Evolutionary conservation across 2,329 filamentous ascomycete genomes (phyloP), one percentile per base, ranked within the genome.

Genomic region (Fusarium sp.): DNA sequence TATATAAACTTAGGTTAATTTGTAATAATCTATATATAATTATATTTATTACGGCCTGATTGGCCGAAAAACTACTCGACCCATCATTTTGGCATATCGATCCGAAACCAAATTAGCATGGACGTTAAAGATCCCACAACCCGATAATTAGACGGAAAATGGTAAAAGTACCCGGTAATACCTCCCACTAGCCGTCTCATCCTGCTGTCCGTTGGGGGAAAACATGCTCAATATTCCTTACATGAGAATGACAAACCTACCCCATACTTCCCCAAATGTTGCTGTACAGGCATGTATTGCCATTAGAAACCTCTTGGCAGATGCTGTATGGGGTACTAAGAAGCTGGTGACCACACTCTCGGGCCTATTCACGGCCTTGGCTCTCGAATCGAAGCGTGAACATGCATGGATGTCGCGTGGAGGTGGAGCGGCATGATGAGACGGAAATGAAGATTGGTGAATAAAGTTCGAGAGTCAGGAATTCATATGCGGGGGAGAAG

Each of bases 351-450:
- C 32, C 32, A 36, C 32, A 10, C 17, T 10, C 14, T 40, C 52
- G 52, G 52, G 50, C 36, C 36, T 52, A 26, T 26, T 56, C 10
- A 26, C 26, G 34, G 36, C 36, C 45, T 40, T 42, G 34, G 26
- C 46, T 26, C 20, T 36, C 17, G 15, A 20, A 32, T 20, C 20
- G 21, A 56, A n/a, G 32, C 15, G 17, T n/a, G 2, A 36, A 36
- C 36, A 7, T 17, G 15, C 14, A 51, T 7, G 52, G 34, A 26
- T 30, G 24, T 42, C 46, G 26, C 15, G 34, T 42, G 52, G 46
- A 52, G 26, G 52, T 30, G 46, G 52, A 19, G 9, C 26, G 20
- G 19, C 17, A 4, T 19, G 51, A 49, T 3, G n/a, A 21, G 15
- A 14, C 24, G 6, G 32, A 49, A 28, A 38, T 30, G 17, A n/a